These are phyloP conservation scores for Petunia secreta DNA, from an alignment of 257 asterid species.

Conservation along the genomic window DNA sequence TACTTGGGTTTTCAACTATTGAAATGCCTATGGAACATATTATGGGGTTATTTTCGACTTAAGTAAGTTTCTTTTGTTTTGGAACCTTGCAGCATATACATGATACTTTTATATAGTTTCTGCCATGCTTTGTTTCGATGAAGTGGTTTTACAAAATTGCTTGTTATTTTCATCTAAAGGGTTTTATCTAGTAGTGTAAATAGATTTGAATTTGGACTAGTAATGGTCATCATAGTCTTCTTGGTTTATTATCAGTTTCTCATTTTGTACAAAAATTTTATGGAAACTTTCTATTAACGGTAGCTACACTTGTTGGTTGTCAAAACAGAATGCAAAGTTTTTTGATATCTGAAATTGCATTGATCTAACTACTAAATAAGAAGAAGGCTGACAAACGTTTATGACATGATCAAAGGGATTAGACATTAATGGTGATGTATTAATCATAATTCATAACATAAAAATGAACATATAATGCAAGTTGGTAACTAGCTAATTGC, in stretches of 20 bases:
- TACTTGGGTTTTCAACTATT: slow-evolving; percentile 86
- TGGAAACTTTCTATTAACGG: not conserved
- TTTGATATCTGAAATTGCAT: not conserved
- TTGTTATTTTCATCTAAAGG: not conserved
- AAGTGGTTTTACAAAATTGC: not conserved
- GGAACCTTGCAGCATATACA: slow-evolving; percentile 6
- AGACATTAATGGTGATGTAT: not conserved
- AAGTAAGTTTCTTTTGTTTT: slow-evolving; percentile 56
- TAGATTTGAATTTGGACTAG: slow-evolving; percentile 9
- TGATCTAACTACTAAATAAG: not conserved
- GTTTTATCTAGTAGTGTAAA: not conserved
- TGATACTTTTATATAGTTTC: not conserved
- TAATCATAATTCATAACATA: not conserved
- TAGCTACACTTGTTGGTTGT: not conserved
- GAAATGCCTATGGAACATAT: slow-evolving; percentile 97
- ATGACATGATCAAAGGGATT: not conserved
- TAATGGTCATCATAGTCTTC: not conserved
- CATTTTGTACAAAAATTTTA: not conserved
- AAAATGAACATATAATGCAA: no score
- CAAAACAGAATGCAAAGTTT: not conserved
- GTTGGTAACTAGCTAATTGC: not conserved
- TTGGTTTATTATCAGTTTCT: not conserved
- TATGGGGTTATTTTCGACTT: slow-evolving; percentile 89
- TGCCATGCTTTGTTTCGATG: not conserved
- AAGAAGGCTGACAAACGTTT: not conserved